Conservation (phyloP, 2,329 filamentous ascomycete genomes). For the Fusarium sp. region DNA sequence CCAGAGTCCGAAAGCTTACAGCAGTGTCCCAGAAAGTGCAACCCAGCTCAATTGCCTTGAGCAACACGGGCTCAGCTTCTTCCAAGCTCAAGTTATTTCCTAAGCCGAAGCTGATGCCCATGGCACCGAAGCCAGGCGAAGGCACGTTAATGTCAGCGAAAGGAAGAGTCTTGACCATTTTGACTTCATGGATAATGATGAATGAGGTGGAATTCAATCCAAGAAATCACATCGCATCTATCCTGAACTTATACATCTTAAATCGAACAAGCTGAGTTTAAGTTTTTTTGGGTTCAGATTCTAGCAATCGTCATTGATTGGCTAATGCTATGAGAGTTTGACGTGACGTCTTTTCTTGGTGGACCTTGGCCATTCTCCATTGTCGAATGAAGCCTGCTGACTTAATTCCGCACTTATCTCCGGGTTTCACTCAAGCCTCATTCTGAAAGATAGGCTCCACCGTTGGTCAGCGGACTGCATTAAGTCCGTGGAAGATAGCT, state of each 20-base stretch:
- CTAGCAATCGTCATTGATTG: too few species aligned
- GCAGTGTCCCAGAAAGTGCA: conserved; percentile 24
- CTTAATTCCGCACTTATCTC: too few species aligned
- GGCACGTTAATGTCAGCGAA: background rate
- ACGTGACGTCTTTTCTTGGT: too few species aligned
- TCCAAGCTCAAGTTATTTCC: background rate
- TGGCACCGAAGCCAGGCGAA: conserved; percentile 17
- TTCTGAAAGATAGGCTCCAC: too few species aligned
- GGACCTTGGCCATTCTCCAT: too few species aligned
- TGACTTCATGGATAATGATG: background rate
- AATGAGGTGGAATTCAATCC: too few species aligned
- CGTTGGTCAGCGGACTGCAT: too few species aligned
- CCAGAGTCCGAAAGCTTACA: background rate
- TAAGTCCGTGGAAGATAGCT: too few species aligned
- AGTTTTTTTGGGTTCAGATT: background rate
- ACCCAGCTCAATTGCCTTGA: conserved; percentile 14
- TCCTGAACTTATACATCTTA: too few species aligned
- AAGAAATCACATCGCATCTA: background rate
- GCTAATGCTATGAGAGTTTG: too few species aligned
- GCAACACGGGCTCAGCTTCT: conserved; percentile 14
- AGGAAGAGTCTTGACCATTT: conserved; percentile 6
- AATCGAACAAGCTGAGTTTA: background rate
- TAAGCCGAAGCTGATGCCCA: conserved; percentile 3
- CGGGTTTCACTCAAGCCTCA: too few species aligned
- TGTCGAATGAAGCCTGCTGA: too few species aligned